phyloP scores from a whole-genome alignment of 306 rosid species.

The Pyrus betulifolia region DNA sequence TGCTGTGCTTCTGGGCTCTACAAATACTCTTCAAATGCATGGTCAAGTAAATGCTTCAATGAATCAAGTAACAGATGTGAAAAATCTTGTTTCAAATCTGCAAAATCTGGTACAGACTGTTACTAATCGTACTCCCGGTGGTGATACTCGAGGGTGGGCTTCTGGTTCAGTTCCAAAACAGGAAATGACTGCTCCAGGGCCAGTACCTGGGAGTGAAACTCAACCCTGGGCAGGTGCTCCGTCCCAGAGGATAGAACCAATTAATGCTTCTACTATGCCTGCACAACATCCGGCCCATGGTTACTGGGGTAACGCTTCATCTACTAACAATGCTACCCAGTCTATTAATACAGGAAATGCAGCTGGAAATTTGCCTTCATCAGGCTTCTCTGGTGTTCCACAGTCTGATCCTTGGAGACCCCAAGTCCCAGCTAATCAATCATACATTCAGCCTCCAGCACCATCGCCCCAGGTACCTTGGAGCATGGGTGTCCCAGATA shows the following conservation, averaged over 20 bases:
- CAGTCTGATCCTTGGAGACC: conserved; percentile 72
- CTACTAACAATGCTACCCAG: conserved; percentile 41
- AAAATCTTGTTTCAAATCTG: conserved; percentile 50
- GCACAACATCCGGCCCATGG: conserved; percentile 51
- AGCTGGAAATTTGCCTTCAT: conserved; percentile 32
- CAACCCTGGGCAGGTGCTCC: conserved; percentile 46
- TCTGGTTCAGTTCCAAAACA: conserved; percentile 38
- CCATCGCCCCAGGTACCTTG: conserved; percentile 36
- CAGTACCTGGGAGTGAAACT: conserved; percentile 30
- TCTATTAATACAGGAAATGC: conserved; percentile 44
- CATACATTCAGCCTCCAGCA: conserved; percentile 46
- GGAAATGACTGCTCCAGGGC: conserved; percentile 26
- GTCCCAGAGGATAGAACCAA: conserved; percentile 48
- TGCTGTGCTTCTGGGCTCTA: conserved; percentile 17
- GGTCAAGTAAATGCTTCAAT: conserved; percentile 32
- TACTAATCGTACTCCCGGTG: conserved; percentile 31
- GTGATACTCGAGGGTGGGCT: conserved; percentile 59
- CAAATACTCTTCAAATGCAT: conserved; percentile 35
- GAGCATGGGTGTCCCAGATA: conserved; percentile 48
- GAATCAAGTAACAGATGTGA: conserved; percentile 38
- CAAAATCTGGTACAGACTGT: conserved; percentile 49
- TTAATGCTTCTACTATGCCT: conserved; percentile 38
- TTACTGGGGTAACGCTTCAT: conserved; percentile 51
- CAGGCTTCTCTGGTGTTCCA: conserved; percentile 36
- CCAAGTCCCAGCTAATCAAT: conserved; percentile 45